These are phyloP conservation scores for Pythium grandisporangium DNA, from an alignment of 352 stramenopile species.

Conservation along the genomic window DNA sequence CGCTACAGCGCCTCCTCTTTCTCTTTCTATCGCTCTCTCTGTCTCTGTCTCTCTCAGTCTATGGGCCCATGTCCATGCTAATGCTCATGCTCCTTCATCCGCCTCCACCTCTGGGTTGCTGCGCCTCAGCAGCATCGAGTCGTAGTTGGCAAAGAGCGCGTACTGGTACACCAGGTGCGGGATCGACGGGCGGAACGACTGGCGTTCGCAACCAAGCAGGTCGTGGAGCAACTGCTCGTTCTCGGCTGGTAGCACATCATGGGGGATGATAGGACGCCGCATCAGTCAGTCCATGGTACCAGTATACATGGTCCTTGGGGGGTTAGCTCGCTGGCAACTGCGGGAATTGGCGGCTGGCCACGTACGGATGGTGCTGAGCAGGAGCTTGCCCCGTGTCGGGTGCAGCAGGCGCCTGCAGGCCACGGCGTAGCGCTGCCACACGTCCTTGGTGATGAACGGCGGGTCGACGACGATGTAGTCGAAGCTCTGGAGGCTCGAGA, in stretches of 20 bases:
- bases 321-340: no score
- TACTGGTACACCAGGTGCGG: conserved; percentile 96
- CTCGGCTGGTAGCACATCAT: conserved; percentile 74
- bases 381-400: conserved; percentile 50
- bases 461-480: conserved; percentile 92
- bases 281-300: neutral
- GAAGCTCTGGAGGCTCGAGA: conserved; percentile 50
- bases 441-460: conserved; percentile 91
- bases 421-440: conserved; percentile 87
- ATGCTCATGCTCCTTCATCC: no score
- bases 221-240: conserved; percentile 80
- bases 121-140: conserved; percentile 37
- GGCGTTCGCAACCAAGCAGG: conserved; percentile 66
- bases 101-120: conserved; percentile 78
- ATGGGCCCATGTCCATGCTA: no score
- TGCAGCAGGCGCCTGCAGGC: conserved; percentile 52
- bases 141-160: conserved; percentile 88
- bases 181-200: conserved; percentile 85
- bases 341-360: no score
- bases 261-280: neutral
- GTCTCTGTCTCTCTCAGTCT: no score
- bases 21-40: no score
- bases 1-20: no score
- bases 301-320: no score
- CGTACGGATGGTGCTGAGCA: conserved; percentile 88